These are phyloP conservation scores for Chondrus crispus DNA, from an alignment of 23 red algal genomes.

Conservation along the genomic window DNA sequence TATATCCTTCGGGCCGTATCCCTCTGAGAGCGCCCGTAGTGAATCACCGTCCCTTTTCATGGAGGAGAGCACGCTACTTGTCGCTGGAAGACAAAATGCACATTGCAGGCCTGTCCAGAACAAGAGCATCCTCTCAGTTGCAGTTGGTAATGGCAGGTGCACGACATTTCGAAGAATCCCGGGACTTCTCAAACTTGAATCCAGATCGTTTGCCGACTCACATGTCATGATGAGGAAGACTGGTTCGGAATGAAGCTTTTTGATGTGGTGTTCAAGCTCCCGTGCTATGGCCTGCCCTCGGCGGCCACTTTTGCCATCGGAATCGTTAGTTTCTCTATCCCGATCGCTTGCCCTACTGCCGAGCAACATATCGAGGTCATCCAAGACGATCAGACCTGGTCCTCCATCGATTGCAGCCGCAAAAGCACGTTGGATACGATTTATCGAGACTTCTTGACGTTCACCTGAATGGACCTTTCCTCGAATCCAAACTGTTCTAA, in stretches of 20 bases:
- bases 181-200: constrained; percentile 1
- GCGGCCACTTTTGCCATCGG: too few species aligned
- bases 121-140: not conserved
- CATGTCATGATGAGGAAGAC: constrained; percentile 27
- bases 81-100: not conserved
- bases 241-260: not conserved
- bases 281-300: not conserved
- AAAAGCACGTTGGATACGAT: constrained; percentile 16
- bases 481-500: constrained; percentile 45
- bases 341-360: not conserved
- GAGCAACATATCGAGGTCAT: constrained; percentile 44
- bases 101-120: not conserved
- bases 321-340: not conserved
- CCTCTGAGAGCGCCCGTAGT: not conserved
- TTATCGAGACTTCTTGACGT: not conserved
- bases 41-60: not conserved
- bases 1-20: constrained; percentile 29
- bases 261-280: constrained; percentile 6
- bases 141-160: not conserved
- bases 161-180: not conserved
- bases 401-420: constrained; percentile 25
- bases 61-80: not conserved
- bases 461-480: constrained; percentile 23
- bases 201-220: not conserved
- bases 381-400: constrained; percentile 44